These are phyloP conservation scores for Cyberlindnera petersonii DNA, from an alignment of 805 yeast genomes.

Conservation along the genomic window DNA sequence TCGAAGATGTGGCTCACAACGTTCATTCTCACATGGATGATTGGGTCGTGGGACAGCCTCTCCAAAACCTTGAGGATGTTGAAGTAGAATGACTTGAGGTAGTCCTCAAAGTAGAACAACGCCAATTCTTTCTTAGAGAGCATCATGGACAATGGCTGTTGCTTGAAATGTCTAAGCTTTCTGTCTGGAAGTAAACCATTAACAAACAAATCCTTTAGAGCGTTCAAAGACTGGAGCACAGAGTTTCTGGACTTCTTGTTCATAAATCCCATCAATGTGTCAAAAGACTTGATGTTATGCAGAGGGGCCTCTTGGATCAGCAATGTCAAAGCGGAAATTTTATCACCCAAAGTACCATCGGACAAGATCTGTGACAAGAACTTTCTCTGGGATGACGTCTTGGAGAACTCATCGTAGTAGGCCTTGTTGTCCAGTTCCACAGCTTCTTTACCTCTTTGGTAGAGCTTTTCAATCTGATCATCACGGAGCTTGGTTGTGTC, in stretches of 20 bases:
- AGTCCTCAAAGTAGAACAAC: slow-evolving; percentile 83
- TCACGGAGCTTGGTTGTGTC: slow-evolving; percentile 32
- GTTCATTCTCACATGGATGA: slow-evolving; percentile 78
- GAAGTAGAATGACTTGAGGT: slow-evolving; percentile 73
- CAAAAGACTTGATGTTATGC: slow-evolving; percentile 82
- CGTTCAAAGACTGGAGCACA: slow-evolving; percentile 84
- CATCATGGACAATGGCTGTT: slow-evolving; percentile 51
- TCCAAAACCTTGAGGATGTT: slow-evolving; percentile 74
- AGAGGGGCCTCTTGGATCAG: slow-evolving; percentile 92
- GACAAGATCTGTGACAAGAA: slow-evolving; percentile 84
- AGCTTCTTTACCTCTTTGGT: slow-evolving; percentile 60
- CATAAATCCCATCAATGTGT: slow-evolving; percentile 71
- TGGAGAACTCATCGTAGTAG: slow-evolving; percentile 70
- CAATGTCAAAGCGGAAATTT: slow-evolving; percentile 89
- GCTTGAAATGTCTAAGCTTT: slow-evolving; percentile 73
- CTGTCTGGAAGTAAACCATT: slow-evolving; percentile 85
- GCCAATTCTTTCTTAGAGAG: slow-evolving; percentile 57
- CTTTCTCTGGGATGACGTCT: slow-evolving; percentile 75
- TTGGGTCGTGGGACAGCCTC: slow-evolving; percentile 82
- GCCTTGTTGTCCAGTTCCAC: slow-evolving; percentile 66
- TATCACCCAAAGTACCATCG: slow-evolving; percentile 92
- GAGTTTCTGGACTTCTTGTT: slow-evolving; percentile 92
- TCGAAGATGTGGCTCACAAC: slow-evolving; percentile 76
- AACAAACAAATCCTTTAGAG: slow-evolving; percentile 81
- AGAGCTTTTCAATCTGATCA: slow-evolving; percentile 56